phyloP scores from a whole-genome alignment of 768 basidiomycete species.

The Tricholoma bakamatsutake region DNA sequence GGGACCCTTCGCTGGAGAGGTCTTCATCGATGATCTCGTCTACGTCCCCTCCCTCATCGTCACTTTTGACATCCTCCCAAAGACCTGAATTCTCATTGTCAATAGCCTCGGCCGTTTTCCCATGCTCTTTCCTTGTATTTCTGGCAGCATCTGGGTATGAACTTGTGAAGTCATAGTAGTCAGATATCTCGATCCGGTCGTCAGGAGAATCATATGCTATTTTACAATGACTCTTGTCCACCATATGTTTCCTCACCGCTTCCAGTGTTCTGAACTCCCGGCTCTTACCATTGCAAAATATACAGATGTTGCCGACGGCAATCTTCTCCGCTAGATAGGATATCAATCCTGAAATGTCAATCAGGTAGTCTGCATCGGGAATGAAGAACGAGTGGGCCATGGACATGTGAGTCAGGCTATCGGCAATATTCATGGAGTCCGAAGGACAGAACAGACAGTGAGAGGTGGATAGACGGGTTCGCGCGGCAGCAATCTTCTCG shows the following conservation, averaged over 20 bases:
- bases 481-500: slow-evolving; percentile 67
- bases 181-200: slow-evolving; percentile 83
- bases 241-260: slow-evolving; percentile 93
- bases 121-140: slow-evolving; percentile 20
- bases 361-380: slow-evolving; percentile 87
- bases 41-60: slow-evolving; percentile 36
- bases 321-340: slow-evolving; percentile 89
- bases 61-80: slow-evolving; percentile 35
- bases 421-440: slow-evolving; percentile 44
- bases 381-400: slow-evolving; percentile 88
- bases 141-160: slow-evolving; percentile 60
- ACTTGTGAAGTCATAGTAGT: slow-evolving; percentile 86
- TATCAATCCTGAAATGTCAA: slow-evolving; percentile 78
- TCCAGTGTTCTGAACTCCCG: slow-evolving; percentile 79
- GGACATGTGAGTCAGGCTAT: slow-evolving; percentile 86
- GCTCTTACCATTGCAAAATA: slow-evolving; percentile 82
- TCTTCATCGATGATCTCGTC: slow-evolving; percentile 40
- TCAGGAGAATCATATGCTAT: slow-evolving; percentile 80
- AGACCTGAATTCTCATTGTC: slow-evolving; percentile 18
- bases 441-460: slow-evolving; percentile 85
- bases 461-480: slow-evolving; percentile 51
- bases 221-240: slow-evolving; percentile 95
- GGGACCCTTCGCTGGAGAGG: slow-evolving; percentile 27
- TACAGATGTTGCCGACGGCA: slow-evolving; percentile 87
- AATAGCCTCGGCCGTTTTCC: slow-evolving; percentile 2